phyloP scores from a whole-genome alignment of 495 filamentous ascomycete species.

The Daldinia bambusicola region DNA sequence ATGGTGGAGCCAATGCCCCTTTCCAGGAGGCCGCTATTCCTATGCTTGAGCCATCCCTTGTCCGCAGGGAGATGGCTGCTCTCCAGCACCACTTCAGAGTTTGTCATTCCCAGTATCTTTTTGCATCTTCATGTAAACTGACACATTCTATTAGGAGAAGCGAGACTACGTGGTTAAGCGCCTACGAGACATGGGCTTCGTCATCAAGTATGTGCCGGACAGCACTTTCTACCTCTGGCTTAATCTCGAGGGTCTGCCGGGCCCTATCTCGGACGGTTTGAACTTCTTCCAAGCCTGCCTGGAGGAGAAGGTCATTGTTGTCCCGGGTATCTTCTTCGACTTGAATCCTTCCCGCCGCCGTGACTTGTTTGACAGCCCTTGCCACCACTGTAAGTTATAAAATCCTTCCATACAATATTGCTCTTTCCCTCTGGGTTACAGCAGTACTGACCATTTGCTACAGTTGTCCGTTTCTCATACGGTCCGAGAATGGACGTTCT shows the following conservation, averaged over 20 bases:
- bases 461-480: slow-evolving; percentile 85
- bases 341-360: slow-evolving; percentile 89
- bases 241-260: slow-evolving; percentile 68
- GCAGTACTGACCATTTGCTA: slow-evolving; percentile 18
- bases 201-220: slow-evolving; percentile 78
- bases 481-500: slow-evolving; percentile 90
- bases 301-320: slow-evolving; percentile 92
- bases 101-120: slow-evolving; percentile 2
- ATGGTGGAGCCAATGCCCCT: slow-evolving; percentile 92
- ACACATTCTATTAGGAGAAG: slow-evolving; percentile 64
- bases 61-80: slow-evolving; percentile 87
- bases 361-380: slow-evolving; percentile 93
- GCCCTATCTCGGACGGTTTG: slow-evolving; percentile 85
- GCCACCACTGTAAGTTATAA: slow-evolving; percentile 75
- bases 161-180: slow-evolving; percentile 86
- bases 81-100: slow-evolving; percentile 85
- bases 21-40: slow-evolving; percentile 94
- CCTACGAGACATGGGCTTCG: slow-evolving; percentile 85
- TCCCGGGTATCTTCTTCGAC: slow-evolving; percentile 93
- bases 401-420: background rate
- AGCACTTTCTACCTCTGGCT: slow-evolving; percentile 90
- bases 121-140: background rate
- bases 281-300: slow-evolving; percentile 97
- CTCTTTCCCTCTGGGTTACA: background rate
- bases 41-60: slow-evolving; percentile 86